Conservation (phyloP, 257 asterid genomes). For the Cynanchum wilfordii region DNA sequence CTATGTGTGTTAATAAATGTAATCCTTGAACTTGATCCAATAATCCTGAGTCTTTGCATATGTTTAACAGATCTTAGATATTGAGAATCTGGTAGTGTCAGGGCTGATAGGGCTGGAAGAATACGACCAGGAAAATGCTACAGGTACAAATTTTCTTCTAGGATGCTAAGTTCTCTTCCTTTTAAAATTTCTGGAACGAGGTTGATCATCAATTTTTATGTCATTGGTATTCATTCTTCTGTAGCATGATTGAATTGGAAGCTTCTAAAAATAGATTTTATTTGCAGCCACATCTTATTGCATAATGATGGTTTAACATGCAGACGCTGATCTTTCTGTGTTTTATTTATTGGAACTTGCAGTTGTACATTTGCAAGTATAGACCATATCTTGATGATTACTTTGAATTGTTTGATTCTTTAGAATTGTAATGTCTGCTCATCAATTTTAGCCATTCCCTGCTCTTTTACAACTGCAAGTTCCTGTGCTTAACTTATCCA, state of each 20-base stretch:
- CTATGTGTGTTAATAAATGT: not conserved
- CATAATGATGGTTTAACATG: no score
- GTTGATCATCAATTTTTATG: not conserved
- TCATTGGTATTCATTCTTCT: not conserved
- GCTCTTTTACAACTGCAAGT: not conserved
- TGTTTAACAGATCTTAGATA: slow-evolving; percentile 65
- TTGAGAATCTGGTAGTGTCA: slow-evolving; percentile 84
- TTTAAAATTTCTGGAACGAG: not conserved
- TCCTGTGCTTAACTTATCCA: not conserved
- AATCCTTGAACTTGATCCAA: not conserved
- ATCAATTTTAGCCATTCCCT: not conserved
- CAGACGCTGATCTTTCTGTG: not conserved
- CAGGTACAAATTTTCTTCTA: slow-evolving; percentile 43
- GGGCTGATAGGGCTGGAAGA: slow-evolving; percentile 99
- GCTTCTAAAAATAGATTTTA: not conserved
- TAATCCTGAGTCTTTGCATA: not conserved
- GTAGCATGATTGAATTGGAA: not conserved
- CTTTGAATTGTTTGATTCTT: slow-evolving; percentile 1
- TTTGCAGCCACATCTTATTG: not conserved
- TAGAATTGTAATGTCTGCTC: no score
- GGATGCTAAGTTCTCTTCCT: not conserved
- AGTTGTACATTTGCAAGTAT: not conserved
- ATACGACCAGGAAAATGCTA: slow-evolving; percentile 96
- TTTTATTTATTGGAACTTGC: not conserved
- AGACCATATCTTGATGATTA: not conserved